phyloP scores from a whole-genome alignment of 495 filamentous ascomycete species.

The Daldinia childiae region DNA sequence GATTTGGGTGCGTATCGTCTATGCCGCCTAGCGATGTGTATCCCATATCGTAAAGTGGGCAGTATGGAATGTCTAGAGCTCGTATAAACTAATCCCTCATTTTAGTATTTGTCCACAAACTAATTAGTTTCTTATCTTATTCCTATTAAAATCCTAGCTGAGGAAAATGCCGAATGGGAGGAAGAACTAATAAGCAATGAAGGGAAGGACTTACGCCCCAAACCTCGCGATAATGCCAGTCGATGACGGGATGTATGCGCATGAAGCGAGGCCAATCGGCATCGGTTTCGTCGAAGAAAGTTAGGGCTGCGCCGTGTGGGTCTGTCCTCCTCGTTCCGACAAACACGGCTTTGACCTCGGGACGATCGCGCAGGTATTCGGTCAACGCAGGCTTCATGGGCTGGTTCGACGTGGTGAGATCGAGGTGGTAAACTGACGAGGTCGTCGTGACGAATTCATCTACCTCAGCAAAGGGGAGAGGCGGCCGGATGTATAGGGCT shows the following conservation, averaged over 20 bases:
- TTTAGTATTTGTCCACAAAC: constrained; percentile 27
- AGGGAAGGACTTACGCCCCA: constrained; percentile 74
- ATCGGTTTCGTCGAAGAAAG: constrained; percentile 86
- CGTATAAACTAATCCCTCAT: constrained; percentile 73
- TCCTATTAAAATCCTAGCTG: not conserved
- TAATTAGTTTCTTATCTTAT: not conserved
- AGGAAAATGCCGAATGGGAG: not conserved
- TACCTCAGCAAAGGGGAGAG: constrained; percentile 83
- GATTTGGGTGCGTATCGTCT: constrained; percentile 92
- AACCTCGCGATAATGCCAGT: constrained; percentile 97
- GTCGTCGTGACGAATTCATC: constrained; percentile 81
- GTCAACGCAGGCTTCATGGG: constrained; percentile 83
- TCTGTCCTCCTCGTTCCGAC: constrained; percentile 93
- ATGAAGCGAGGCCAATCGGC: constrained; percentile 91
- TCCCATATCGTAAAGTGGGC: constrained; percentile 81
- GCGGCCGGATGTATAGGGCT: constrained; percentile 86
- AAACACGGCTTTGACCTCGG: constrained; percentile 80
- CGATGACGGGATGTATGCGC: constrained; percentile 92
- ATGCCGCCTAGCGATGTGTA: constrained; percentile 90
- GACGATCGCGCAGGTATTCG: constrained; percentile 72
- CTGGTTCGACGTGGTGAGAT: constrained; percentile 78
- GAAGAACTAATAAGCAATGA: not conserved
- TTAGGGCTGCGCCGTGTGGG: constrained; percentile 82
- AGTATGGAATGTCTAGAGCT: constrained; percentile 80
- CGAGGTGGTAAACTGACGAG: constrained; percentile 72